Evolutionary conservation across 768 basidiomycete genomes (phyloP).

Genomic region (Rhodosporidiobolus odoratus): DNA sequence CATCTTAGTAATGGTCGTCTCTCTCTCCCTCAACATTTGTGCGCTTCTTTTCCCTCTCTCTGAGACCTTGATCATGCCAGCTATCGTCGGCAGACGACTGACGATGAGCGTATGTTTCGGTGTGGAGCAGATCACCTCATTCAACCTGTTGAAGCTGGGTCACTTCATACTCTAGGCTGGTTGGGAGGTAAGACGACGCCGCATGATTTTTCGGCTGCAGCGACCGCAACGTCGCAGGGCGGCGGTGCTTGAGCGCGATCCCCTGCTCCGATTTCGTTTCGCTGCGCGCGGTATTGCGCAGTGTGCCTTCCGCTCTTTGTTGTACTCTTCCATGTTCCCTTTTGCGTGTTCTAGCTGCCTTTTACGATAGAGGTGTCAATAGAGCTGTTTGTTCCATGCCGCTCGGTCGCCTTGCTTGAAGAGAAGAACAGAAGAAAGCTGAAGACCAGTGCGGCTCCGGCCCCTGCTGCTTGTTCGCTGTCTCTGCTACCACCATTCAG

Average conservation of each 20-base stretch:
- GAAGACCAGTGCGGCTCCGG: neutral
- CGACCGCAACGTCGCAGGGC: too few relatives aligned
- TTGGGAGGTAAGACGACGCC: conserved; percentile 11
- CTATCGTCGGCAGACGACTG: too few relatives aligned
- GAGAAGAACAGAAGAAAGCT: neutral
- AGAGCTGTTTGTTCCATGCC: neutral
- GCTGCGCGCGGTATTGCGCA: too few relatives aligned
- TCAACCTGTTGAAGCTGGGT: neutral
- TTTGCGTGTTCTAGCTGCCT: too few relatives aligned
- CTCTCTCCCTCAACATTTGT: conserved; percentile 30
- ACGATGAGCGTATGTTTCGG: too few relatives aligned
- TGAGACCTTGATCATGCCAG: neutral
- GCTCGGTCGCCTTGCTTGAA: too few relatives aligned
- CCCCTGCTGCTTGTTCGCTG: too few relatives aligned
- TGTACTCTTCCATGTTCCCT: neutral
- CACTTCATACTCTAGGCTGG: conserved; percentile 6
- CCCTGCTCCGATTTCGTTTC: too few relatives aligned
- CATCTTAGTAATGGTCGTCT: conserved; percentile 34
- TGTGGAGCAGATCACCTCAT: conserved; percentile 14
- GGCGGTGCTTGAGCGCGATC: too few relatives aligned
- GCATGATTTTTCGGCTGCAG: too few relatives aligned
- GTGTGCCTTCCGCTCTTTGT: neutral
- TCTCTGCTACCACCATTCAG: too few relatives aligned
- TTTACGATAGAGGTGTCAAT: neutral
- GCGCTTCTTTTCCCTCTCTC: neutral